Evolutionary conservation across 306 rosid species (phyloP).

Genomic region (Medicago arabica): DNA sequence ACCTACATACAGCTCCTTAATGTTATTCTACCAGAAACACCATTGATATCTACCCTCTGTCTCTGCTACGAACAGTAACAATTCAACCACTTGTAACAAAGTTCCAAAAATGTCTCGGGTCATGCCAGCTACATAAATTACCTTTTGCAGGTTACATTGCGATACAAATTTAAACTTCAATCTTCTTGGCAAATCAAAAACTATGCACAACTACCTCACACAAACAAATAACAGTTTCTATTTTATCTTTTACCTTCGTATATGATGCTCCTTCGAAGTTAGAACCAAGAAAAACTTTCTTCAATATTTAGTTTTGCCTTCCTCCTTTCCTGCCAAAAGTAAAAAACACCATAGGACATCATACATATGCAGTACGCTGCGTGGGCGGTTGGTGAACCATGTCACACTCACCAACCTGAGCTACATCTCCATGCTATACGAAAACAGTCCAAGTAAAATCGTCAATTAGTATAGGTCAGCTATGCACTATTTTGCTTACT

Average conservation of each 20-base stretch:
- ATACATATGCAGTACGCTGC: no score
- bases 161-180: background rate
- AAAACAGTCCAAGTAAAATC: constrained; percentile 15
- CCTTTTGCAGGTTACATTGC: background rate
- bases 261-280: background rate
- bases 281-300: constrained; percentile 1
- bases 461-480: background rate
- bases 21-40: background rate
- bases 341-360: background rate
- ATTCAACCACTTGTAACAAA: background rate
- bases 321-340: constrained; percentile 5
- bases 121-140: constrained; percentile 5
- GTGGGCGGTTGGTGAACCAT: background rate
- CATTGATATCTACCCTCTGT: background rate
- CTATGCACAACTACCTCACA: constrained; percentile 5
- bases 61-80: background rate
- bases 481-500: constrained; percentile 35
- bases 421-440: background rate
- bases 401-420: background rate
- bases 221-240: constrained; percentile 3
- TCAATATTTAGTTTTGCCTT: background rate
- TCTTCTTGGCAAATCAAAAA: background rate
- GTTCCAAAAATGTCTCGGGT: background rate
- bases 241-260: background rate
- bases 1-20: background rate